Base-by-base conservation (phyloP, 1,139 yeast genomes). In the Hemisphaericaspora xylofermentans region DNA sequence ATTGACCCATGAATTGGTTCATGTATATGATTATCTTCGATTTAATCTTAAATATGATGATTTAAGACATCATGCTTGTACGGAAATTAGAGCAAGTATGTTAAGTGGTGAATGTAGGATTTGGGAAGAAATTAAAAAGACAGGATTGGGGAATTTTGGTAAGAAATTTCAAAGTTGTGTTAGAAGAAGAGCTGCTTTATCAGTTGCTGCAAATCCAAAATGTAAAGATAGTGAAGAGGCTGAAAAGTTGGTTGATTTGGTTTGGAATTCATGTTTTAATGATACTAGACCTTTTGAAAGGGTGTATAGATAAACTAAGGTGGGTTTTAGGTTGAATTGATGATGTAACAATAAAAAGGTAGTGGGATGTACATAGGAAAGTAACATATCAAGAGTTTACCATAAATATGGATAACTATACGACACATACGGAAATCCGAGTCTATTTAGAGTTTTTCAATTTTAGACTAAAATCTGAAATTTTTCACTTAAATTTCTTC, bases 281-380 rank as follows among this genome's bases (percentile, higher is more conserved):
- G 98, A 93, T 59, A 93, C 98, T 2, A 73, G 99, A 53, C 98
- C 98, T 0, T 93, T 88, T 63, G 98, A 93, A 55, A 82, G 88
- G 55, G 89, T 91, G 24, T 91, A 88, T 58, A 70, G 85, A 50
- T 85, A 50, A 36, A 27, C 8, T 7, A 28, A 8, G n/a, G 32
- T 26, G 7, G n/a, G n/a, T n/a, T n/a, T n/a, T n/a, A n/a, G n/a
- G n/a, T n/a, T n/a, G n/a, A n/a, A n/a, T n/a, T n/a, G n/a, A n/a
- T n/a, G n/a, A n/a, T n/a, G n/a, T n/a, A n/a, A n/a, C n/a, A n/a
- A n/a, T n/a, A n/a, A n/a, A 26, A 13, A 26, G 8, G 29, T 8
- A 26, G 29, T 12, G 14, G n/a, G 14, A 16, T 36, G 39, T 36
- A 36, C 10, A 36, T 36, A 36, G 39, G 25, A 33, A 26, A n/a